Conservation (phyloP, 352 stramenopile species). For the Phytophthora agathidicida region DNA sequence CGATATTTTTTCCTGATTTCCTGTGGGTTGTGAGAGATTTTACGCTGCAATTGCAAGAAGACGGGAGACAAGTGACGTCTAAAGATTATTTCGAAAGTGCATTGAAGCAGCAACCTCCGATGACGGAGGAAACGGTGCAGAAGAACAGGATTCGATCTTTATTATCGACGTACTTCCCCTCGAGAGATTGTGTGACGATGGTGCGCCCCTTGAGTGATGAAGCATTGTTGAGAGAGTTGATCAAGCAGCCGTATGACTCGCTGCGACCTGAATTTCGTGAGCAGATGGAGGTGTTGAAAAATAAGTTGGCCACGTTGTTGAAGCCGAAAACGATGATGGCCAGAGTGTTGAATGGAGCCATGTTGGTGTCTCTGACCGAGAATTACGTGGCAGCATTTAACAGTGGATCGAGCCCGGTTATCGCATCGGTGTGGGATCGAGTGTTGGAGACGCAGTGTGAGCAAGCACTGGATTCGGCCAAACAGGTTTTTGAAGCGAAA, state of each 20-base stretch:
- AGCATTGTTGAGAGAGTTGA: constrained; percentile 52
- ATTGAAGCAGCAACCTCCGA: constrained; percentile 57
- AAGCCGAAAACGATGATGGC: constrained; percentile 73
- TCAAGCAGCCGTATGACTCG: constrained; percentile 59
- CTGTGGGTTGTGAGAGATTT: constrained; percentile 86
- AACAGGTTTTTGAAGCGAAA: constrained; percentile 42
- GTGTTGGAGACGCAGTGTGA: constrained; percentile 77
- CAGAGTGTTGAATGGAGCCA: constrained; percentile 62
- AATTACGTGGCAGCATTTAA: constrained; percentile 79
- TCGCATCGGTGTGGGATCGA: constrained; percentile 82
- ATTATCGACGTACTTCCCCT: constrained; percentile 73
- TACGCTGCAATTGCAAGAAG: constrained; percentile 66
- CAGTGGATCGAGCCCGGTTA: constrained; percentile 70
- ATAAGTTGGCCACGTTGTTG: constrained; percentile 57
- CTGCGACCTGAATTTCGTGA: constrained; percentile 65
- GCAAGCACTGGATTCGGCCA: constrained; percentile 63
- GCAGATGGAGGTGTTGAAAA: constrained; percentile 66
- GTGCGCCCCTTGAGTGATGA: constrained; percentile 79
- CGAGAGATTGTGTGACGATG: constrained; percentile 80
- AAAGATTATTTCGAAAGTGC: constrained; percentile 80
- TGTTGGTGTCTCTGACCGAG: constrained; percentile 71
- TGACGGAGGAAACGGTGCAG: constrained; percentile 54
- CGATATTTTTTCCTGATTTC: constrained; percentile 73
- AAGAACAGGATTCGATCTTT: constrained; percentile 72
- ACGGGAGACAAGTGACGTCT: constrained; percentile 56